These are phyloP conservation scores for Earliella scabrosa DNA, from an alignment of 1,284 basidiomycete genomes.

Conservation along the genomic window DNA sequence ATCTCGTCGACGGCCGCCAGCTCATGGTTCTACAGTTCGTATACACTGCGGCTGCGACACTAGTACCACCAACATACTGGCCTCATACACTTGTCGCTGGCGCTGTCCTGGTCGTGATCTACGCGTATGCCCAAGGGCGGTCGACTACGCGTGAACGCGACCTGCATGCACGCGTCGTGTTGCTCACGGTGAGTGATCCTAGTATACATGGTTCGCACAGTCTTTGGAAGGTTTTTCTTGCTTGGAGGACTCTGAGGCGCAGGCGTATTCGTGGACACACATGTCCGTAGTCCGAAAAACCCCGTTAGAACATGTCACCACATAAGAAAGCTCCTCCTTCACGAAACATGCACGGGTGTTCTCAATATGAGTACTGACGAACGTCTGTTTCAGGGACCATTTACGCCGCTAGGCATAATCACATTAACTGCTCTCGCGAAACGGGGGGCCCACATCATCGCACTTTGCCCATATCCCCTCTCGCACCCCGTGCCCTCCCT, in stretches of 20 bases:
- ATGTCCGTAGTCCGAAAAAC: too few species aligned
- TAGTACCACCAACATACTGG: conserved; percentile 45
- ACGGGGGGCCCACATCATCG: conserved; percentile 77
- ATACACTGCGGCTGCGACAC: conserved; percentile 30
- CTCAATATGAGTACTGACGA: background rate
- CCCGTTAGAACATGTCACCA: too few species aligned
- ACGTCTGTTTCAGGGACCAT: conserved; percentile 56
- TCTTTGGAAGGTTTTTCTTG: background rate
- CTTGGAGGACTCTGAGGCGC: too few species aligned
- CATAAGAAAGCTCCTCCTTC: too few species aligned
- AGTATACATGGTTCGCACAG: background rate
- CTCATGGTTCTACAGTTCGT: conserved; percentile 41
- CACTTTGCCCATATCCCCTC: conserved; percentile 62
- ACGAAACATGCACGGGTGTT: too few species aligned
- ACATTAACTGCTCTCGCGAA: conserved; percentile 65
- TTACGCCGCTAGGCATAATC: conserved; percentile 72
- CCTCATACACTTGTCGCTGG: conserved; percentile 52
- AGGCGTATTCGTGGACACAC: too few species aligned
- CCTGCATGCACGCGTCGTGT: conserved; percentile 69
- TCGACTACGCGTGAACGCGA: conserved; percentile 72
- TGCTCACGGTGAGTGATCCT: conserved; percentile 67
- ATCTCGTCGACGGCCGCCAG: background rate
- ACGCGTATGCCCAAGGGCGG: conserved; percentile 68
- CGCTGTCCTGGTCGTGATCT: conserved; percentile 49
- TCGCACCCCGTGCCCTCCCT: conserved; percentile 58